Base-by-base conservation (phyloP, 2,329 filamentous ascomycete species). In the Aspergillus floridensis region DNA sequence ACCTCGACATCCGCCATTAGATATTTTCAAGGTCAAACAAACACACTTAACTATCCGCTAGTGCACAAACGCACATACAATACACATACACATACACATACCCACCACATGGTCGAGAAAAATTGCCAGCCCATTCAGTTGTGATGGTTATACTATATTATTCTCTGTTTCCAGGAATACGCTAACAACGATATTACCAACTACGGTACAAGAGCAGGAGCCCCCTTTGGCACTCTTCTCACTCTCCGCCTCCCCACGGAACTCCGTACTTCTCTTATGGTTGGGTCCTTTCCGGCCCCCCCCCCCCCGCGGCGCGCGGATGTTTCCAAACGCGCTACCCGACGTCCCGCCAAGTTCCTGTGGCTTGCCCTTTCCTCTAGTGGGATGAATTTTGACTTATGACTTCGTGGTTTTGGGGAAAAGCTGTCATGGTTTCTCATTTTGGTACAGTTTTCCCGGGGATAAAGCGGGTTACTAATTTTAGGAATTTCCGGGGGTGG, bases 401-500 rank as follows among this genome's bases (percentile, higher is more conserved):
- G 1, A 44, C 19, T 5, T 16, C 5, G 38, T 16, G 11, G 12
- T 10, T 29, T 29, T 10, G 8, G 26, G 26, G 26, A 29, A 35
- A 16, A 35, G 32, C 14, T 35, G 32, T 35, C 32, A 35, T 35
- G 32, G 12, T 44, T 44, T 44, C 6, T 44, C 38, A 44, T 19
- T 44, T n/a, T 19, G 3, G 7, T 44, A 44, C 16, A 16, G n/a
- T n/a, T 16, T 44, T 19, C 38, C 38, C 14, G 16, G 38, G 16
- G 14, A 16, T 4, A 3, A 41, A n/a, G 16, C 16, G 14, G 38
- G 38, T n/a, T 44, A 8, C 38, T 44, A 44, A n/a, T 16, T n/a
- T 44, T 57, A 63, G 32, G 53, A 19, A 24, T 56, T 60, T 12
- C 60, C 59, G 22, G 58, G 52, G 21, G 69, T 70, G 24, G 88